Base-by-base conservation (phyloP, 371 early-diverging fungal genomes). In the Choanephora cucurbitarum region DNA sequence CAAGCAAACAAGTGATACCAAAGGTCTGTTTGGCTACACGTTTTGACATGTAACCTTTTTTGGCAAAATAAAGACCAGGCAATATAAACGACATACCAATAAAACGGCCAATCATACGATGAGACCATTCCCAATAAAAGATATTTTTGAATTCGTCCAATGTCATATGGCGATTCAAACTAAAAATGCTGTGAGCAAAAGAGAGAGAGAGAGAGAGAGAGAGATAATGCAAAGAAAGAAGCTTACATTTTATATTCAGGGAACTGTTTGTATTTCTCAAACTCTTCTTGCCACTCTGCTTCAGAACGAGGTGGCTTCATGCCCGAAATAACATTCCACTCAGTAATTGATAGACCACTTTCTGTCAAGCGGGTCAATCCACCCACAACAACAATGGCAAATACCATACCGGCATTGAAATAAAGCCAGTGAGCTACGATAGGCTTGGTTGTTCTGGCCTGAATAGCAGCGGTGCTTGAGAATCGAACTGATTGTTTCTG, bases 91-190 rank as follows among this genome's bases (percentile, higher is more conserved):
- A 78, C 9, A 89, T 75, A n/a, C 98, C 98, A 61, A 98, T 94
- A 57, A 89, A 83, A 4, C 98, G 83, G 8, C 98, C 98, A 52
- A 91, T 80, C 81, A 95, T 93, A 65, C 98, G 89, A 65, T 98
- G 98, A 45, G 87, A 86, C 95, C 96, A 97, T 78, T 98, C 98
- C 88, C 92, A 92, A 70, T 91, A 97, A 70, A 92, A 98, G 62
- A 97, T 98, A 52, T 77, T 84, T 75, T 98, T 96, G 81, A 98
- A 97, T 67, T 98, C 95, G 23, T 87, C 82, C 28, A 97, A 60
- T 2, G 88, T 85, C 82, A 98, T 95, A 43, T 89, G 80, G 44
- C 88, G 90, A 72, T 98, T 95, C 64, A 95, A 73, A 47, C 91
- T 93, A 70, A 44, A n/a, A n/a, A n/a, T n/a, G n/a, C n/a, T n/a